Evolutionary conservation across 139 green algal species (phyloP).

Genomic region (Chlamydomonas sp.): DNA sequence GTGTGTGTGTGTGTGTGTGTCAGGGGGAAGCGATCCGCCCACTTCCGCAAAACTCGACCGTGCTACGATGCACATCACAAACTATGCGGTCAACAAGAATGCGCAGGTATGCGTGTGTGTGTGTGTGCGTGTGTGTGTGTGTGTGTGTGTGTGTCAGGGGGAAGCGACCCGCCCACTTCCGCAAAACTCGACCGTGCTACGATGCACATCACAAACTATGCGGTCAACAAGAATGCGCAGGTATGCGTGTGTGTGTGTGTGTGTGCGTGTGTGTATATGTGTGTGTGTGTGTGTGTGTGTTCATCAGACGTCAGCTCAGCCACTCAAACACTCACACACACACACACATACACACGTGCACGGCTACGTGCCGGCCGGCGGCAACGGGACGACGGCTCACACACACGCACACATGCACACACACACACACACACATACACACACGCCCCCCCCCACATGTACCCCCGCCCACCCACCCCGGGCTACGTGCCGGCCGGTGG

Average conservation of each 20-base stretch:
- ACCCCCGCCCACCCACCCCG: background rate
- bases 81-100: conserved; percentile 41
- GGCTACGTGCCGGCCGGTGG: too few relatives aligned
- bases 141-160: conserved; percentile 5
- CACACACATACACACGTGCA: background rate
- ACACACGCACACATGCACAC: background rate
- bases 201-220: conserved; percentile 51
- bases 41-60: conserved; percentile 42
- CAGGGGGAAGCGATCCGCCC: conserved; percentile 25
- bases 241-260: too few relatives aligned
- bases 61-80: conserved; percentile 45
- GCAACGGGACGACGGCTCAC: too few relatives aligned
- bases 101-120: conserved; percentile 4
- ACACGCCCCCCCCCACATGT: background rate
- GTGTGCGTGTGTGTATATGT: conserved; percentile 19
- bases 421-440: conserved; percentile 3
- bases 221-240: conserved; percentile 31
- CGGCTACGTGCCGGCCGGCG: background rate
- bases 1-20: conserved; percentile 21
- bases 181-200: conserved; percentile 43
- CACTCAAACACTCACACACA: too few relatives aligned
- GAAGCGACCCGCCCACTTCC: conserved; percentile 26
- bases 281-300: conserved; percentile 9
- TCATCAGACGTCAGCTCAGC: too few relatives aligned
- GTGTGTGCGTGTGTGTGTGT: conserved; percentile 22